phyloP scores from a whole-genome alignment of 768 basidiomycete genomes.

The Chalciporus pseudorubinellus region DNA sequence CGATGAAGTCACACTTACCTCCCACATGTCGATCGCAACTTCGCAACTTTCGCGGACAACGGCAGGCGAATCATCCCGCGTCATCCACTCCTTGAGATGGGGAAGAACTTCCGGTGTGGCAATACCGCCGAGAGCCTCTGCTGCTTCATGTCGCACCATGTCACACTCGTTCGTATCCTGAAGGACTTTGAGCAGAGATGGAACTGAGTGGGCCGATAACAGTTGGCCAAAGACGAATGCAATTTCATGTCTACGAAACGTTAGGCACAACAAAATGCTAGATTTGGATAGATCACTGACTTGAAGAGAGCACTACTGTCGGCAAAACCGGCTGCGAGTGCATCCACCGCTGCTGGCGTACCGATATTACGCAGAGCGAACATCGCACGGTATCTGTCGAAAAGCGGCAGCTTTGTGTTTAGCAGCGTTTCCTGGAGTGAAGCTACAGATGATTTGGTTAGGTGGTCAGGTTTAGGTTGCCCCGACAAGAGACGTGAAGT shows the following conservation, averaged over 20 bases:
- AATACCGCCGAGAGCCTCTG: constrained; percentile 97
- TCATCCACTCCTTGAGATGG: constrained; percentile 82
- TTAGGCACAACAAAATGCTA: neutral
- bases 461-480: constrained; percentile 49
- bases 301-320: constrained; percentile 94
- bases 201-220: constrained; percentile 83
- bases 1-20: constrained; percentile 47
- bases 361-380: constrained; percentile 96
- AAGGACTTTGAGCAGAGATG: constrained; percentile 78
- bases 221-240: constrained; percentile 98
- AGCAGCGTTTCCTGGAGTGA: constrained; percentile 62
- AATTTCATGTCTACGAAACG: constrained; percentile 80
- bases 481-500: constrained; percentile 60
- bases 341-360: constrained; percentile 78
- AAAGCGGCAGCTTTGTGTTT: constrained; percentile 67
- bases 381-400: constrained; percentile 97
- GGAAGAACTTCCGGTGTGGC: constrained; percentile 89
- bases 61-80: constrained; percentile 70
- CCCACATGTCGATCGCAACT: constrained; percentile 97
- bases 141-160: constrained; percentile 99
- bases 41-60: constrained; percentile 96
- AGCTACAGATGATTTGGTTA: constrained; percentile 47
- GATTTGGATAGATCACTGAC: constrained; percentile 43
- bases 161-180: constrained; percentile 71
- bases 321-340: constrained; percentile 85